Evolutionary conservation across 768 basidiomycete genomes (phyloP), one percentile per base, ranked within the genome.

Genomic region (Tephrocybe sp.): DNA sequence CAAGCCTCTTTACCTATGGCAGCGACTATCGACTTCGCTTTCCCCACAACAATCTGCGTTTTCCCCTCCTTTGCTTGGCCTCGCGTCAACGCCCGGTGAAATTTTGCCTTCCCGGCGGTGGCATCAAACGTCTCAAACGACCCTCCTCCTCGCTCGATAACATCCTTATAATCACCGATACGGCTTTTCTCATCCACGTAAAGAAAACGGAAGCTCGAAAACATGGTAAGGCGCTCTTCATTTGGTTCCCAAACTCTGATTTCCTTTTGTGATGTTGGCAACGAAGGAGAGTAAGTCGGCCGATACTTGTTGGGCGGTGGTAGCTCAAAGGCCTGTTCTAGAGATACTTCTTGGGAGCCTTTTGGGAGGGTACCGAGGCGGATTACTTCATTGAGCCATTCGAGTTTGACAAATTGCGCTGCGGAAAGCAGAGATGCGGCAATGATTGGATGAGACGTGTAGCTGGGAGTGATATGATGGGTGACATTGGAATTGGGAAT

Each of bases 231-330:
- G 8, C 88, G 73, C 47, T 73, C 80, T 58, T 86, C 83, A 45
- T 83, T 83, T 0, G 83, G 82, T 49, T 83, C 79, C 88, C 88
- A 89, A 2, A 78, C 66, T 22, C 71, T 76, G 59, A 77, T 69
- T 0, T 65, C 68, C 60, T 83, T 82, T 31, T 83, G 69, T 2
- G 69, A 52, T 0, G 75, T 52, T 0, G 74, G 61, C 1, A 89
- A 68, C 2, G 73, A 63, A 0, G 79, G 67, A 12, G 79, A 73
- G 52, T 85, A 86, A 0, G 61, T 49, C 0, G 88, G 88, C 19
- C 78, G 76, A 61, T 72, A 85, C 61, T 82, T 83, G 55, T 68
- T 70, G 37, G 77, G 66, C 1, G 59, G 55, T 0, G 87, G 86
- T 1, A 84, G 70, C 6, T 42, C 42, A 37, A 81, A 87, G 0